Percentiles rank a stretch among this genome's conserved stretches.
phyloP scores from a whole-genome alignment of 768 basidiomycete genomes.

The Mycena pura region DNA sequence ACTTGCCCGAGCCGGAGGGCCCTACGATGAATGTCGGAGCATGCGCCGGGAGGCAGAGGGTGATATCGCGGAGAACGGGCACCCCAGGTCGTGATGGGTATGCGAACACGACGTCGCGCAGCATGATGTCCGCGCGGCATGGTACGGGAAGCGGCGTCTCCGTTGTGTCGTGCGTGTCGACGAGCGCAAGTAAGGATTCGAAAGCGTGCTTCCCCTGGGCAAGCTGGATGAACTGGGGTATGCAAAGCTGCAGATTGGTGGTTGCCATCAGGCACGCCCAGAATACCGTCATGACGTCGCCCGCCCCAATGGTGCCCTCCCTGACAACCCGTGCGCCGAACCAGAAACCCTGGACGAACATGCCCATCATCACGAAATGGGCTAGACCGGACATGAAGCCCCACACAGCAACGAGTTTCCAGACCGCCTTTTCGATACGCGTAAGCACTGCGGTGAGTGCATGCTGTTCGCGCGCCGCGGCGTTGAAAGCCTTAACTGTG shows the following conservation, averaged over 20 bases:
- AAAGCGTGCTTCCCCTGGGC: conserved; percentile 86
- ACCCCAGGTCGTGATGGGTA: conserved; percentile 83
- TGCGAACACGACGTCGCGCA: conserved; percentile 77
- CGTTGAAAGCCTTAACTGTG: conserved; percentile 95
- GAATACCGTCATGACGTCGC: conserved; percentile 94
- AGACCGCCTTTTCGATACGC: conserved; percentile 53
- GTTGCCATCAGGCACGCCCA: conserved; percentile 96
- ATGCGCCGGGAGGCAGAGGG: conserved; percentile 71
- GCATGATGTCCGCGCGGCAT: conserved; percentile 78
- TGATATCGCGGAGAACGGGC: conserved; percentile 68
- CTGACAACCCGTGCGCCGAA: conserved; percentile 90
- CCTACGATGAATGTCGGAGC: conserved; percentile 94
- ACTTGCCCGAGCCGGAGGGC: conserved; percentile 91
- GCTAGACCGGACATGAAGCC: conserved; percentile 68
- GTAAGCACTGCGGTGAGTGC: conserved; percentile 52
- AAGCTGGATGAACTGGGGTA: conserved; percentile 80
- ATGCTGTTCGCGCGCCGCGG: conserved; percentile 56
- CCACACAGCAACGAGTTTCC: conserved; percentile 74
- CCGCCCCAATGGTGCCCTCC: conserved; percentile 69
- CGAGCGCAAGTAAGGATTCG: conserved; percentile 67
- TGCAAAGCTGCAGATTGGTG: conserved; percentile 84
- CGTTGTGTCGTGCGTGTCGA: conserved; percentile 49
- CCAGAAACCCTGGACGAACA: conserved; percentile 99
- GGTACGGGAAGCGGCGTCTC: conserved; percentile 29
- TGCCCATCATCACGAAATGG: conserved; percentile 86